phyloP scores from a whole-genome alignment of 208 protist species.

The Porcisia deanei region DNA sequence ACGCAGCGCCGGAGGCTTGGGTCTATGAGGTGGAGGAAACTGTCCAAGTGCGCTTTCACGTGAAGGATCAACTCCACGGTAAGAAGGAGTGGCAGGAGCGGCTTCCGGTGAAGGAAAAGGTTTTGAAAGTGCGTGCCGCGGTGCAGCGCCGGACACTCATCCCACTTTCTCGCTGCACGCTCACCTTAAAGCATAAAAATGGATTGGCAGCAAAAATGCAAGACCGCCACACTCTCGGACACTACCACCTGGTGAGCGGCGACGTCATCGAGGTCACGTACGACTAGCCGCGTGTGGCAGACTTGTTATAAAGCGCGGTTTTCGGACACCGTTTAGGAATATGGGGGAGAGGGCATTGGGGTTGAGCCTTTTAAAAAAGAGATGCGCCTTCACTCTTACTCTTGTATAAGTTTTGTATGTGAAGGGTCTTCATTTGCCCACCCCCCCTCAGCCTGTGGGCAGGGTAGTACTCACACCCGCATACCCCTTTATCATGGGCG shows the following conservation, averaged over 20 bases:
- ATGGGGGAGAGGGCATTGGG: too few species aligned
- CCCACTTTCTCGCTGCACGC: constrained; percentile 75
- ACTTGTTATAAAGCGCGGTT: too few species aligned
- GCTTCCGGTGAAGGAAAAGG: constrained; percentile 64
- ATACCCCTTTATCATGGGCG: neutral
- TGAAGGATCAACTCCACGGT: constrained; percentile 42
- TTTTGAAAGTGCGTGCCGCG: constrained; percentile 70
- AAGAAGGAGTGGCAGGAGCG: constrained; percentile 70
- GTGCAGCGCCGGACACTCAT: constrained; percentile 86
- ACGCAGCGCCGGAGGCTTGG: constrained; percentile 46
- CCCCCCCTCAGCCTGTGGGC: too few species aligned
- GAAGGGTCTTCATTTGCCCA: too few species aligned
- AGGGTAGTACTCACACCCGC: neutral
- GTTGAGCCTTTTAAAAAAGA: too few species aligned
- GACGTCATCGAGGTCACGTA: constrained; percentile 75
- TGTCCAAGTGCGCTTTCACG: constrained; percentile 52
- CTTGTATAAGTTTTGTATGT: too few species aligned
- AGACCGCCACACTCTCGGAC: constrained; percentile 69
- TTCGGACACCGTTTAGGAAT: too few species aligned
- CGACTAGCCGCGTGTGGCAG: constrained; percentile 36
- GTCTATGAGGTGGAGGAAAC: constrained; percentile 70
- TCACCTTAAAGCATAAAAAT: constrained; percentile 33
- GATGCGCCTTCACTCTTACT: too few species aligned
- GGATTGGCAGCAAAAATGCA: constrained; percentile 33
- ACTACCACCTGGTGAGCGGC: constrained; percentile 75